phyloP scores from a whole-genome alignment of 768 basidiomycete genomes.

The Krasilnikovozyma curviuscula region DNA sequence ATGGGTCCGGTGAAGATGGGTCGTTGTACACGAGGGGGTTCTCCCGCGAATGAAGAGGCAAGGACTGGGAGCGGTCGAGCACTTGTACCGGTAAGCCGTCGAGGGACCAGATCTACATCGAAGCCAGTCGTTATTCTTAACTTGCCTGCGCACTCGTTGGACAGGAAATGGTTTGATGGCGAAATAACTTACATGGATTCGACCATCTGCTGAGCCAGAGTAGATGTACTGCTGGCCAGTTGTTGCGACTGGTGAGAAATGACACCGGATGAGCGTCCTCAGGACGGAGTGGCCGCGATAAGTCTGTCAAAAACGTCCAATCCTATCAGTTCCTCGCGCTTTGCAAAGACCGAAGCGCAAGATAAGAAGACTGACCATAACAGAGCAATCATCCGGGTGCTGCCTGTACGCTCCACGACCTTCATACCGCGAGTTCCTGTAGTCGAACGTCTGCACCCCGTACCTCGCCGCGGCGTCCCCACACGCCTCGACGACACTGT shows the following conservation, averaged over 20 bases:
- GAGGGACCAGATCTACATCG: slow-evolving; percentile 67
- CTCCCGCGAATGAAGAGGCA: background rate
- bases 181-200: slow-evolving; percentile 45
- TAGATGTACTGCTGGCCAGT: slow-evolving; percentile 84
- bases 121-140: background rate
- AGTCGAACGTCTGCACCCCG: background rate
- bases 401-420: slow-evolving; percentile 53
- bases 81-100: slow-evolving; percentile 41
- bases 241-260: slow-evolving; percentile 83
- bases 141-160: background rate
- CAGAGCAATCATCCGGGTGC: slow-evolving; percentile 77
- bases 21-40: background rate
- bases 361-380: slow-evolving; percentile 3
- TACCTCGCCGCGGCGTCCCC: background rate
- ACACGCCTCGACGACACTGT: background rate
- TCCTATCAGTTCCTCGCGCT: background rate
- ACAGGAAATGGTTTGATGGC: background rate
- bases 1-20: background rate
- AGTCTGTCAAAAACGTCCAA: slow-evolving; percentile 30
- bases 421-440: no score
- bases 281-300: slow-evolving; percentile 81
- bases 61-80: slow-evolving; percentile 3
- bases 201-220: slow-evolving; percentile 73
- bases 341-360: background rate
- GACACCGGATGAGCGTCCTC: slow-evolving; percentile 80